These are phyloP conservation scores for Colletotrichum tofieldiae DNA, from an alignment of 2,329 filamentous ascomycete species.

Conservation along the genomic window DNA sequence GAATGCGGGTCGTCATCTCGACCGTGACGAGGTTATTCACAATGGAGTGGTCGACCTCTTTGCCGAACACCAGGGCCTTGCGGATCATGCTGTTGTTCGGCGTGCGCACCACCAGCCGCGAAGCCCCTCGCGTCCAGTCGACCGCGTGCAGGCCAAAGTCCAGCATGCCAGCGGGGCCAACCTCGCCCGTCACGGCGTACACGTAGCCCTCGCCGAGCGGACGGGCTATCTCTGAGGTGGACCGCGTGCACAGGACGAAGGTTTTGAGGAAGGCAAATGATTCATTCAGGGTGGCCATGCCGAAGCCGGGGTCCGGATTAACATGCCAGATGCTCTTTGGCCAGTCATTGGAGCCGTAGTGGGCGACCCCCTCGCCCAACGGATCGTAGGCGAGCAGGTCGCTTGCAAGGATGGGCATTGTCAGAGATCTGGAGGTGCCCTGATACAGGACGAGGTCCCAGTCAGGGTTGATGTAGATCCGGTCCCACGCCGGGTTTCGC, in stretches of 20 bases:
- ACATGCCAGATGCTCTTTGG: constrained; percentile 39
- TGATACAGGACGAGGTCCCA: constrained; percentile 45
- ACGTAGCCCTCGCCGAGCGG: constrained; percentile 36
- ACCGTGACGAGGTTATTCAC: constrained; percentile 30
- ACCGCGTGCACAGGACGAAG: constrained; percentile 31
- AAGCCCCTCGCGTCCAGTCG: constrained; percentile 23
- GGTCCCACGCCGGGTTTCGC: constrained; percentile 42
- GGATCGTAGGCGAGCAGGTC: constrained; percentile 44
- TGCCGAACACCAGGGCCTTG: constrained; percentile 17
- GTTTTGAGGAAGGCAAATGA: constrained; percentile 34
- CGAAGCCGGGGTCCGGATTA: constrained; percentile 31
- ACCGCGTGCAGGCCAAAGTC: constrained; percentile 12
- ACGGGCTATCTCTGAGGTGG: constrained; percentile 30
- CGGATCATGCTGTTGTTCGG: constrained; percentile 37
- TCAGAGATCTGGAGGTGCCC: constrained; percentile 23
- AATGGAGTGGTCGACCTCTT: constrained; percentile 18
- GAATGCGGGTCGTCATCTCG: constrained; percentile 36
- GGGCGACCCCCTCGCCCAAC: constrained; percentile 31
- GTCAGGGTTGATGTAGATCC: constrained; percentile 44
- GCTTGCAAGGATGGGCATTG: constrained; percentile 43
- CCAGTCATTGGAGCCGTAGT: constrained; percentile 43
- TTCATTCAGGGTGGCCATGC: constrained; percentile 40
- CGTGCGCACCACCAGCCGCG: constrained; percentile 20
- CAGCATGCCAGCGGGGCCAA: constrained; percentile 30
- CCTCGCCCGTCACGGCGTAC: constrained; percentile 27